Conservation (phyloP, 139 green algal species). For the Chlamydomonas sphaeroides region DNA sequence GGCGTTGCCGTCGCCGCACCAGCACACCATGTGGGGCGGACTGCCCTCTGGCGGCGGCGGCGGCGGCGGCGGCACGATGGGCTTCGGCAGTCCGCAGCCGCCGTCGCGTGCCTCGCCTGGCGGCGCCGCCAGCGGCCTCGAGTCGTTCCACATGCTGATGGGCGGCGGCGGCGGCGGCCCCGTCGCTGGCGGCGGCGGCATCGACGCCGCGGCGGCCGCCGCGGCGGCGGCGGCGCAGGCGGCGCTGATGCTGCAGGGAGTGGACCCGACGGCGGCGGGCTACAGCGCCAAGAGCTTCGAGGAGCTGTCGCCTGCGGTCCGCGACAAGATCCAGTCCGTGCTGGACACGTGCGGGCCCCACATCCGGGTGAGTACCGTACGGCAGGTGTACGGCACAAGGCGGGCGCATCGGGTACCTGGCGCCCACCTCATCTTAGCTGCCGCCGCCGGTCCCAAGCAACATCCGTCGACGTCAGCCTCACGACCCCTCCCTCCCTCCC, state of each 20-base stretch:
- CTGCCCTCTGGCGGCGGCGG: neutral
- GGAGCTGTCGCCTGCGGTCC: constrained; percentile 21
- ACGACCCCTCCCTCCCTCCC: no score
- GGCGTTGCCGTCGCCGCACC: constrained; percentile 6
- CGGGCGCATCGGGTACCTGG: no score
- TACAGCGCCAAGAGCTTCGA: constrained; percentile 20
- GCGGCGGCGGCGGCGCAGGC: neutral
- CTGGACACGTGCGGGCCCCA: constrained; percentile 25
- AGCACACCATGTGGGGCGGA: neutral
- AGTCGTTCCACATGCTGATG: no score
- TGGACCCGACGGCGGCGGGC: constrained; percentile 13
- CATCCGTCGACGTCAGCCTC: no score
- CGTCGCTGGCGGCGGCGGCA: neutral
- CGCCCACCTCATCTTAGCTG: no score
- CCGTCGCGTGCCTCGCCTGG: no score
- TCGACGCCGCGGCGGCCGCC: neutral
- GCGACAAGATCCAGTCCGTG: constrained; percentile 36
- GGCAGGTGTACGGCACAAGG: no score
- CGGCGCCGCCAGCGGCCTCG: neutral
- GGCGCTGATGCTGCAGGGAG: no score
- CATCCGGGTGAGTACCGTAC: constrained; percentile 38
- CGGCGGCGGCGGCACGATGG: no score
- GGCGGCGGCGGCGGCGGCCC: no score
- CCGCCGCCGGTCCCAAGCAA: no score
- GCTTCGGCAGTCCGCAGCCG: no score